A percentile compares a stretch with the other conserved stretches of the same genome.
Conservation (phyloP, 495 filamentous ascomycete genomes). For the Xylaria acuta region DNA sequence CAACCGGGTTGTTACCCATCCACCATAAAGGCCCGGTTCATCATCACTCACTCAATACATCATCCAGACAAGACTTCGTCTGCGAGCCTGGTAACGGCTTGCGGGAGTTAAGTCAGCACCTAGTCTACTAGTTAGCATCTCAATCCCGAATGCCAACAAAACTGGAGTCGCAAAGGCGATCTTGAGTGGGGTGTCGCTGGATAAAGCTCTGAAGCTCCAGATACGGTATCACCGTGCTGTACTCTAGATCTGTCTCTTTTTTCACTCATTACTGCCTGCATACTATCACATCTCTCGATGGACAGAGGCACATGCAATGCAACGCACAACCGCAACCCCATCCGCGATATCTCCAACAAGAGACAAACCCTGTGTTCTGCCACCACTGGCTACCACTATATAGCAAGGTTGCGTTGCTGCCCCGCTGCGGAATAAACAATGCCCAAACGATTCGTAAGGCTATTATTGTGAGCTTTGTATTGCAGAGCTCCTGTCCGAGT, state of each 20-base stretch:
- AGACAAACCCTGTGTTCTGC: constrained; percentile 9
- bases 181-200: neutral
- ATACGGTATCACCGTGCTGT: neutral
- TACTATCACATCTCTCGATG: constrained; percentile 16
- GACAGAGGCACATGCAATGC: constrained; percentile 26
- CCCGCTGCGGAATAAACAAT: constrained; percentile 20
- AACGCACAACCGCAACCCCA: constrained; percentile 14
- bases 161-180: constrained; percentile 1
- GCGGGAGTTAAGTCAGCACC: neutral
- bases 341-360: constrained; percentile 24
- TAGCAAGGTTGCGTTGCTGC: constrained; percentile 15
- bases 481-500: neutral
- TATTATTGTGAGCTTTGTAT: constrained; percentile 4
- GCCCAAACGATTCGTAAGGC: constrained; percentile 16
- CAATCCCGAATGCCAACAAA: neutral
- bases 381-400: constrained; percentile 17
- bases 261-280: constrained; percentile 17
- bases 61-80: neutral
- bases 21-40: constrained; percentile 2
- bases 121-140: neutral
- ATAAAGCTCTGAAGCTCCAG: neutral
- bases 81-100: neutral
- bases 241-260: constrained; percentile 18
- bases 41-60: neutral
- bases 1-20: constrained; percentile 23